phyloP scores from a whole-genome alignment of 768 basidiomycete species.

The Sporobolomyces pararoseus region DNA sequence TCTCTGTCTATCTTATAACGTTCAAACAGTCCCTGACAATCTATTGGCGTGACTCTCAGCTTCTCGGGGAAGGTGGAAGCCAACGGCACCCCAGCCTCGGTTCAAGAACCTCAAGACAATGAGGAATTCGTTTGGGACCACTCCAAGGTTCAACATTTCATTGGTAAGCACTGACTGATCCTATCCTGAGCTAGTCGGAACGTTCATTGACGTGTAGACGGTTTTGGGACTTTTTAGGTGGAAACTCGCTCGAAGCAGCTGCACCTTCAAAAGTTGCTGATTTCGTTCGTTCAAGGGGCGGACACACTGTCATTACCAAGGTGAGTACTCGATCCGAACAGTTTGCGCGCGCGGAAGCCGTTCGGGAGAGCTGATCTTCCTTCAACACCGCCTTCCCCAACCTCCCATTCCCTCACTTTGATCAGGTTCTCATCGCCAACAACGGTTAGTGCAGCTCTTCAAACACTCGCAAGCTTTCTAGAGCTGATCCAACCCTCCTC shows the following conservation, averaged over 20 bases:
- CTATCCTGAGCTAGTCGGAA: background rate
- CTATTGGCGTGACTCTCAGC: background rate
- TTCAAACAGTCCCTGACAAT: background rate
- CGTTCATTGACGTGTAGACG: background rate
- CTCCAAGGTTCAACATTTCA: conserved; percentile 44
- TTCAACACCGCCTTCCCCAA: conserved; percentile 1
- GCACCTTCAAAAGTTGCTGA: conserved; percentile 73
- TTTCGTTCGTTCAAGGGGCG: conserved; percentile 84
- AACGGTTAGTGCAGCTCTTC: conserved; percentile 62
- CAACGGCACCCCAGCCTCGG: conserved; percentile 5
- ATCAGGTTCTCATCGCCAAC: conserved; percentile 93
- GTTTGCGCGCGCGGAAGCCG: background rate
- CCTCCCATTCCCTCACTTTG: conserved; percentile 17
- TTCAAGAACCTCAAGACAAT: conserved; percentile 7
- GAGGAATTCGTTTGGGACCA: conserved; percentile 41
- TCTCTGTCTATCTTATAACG: background rate
- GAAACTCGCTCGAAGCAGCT: conserved; percentile 83
- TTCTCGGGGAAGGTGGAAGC: conserved; percentile 25
- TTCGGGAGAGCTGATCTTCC: background rate
- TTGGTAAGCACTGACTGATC: conserved; percentile 41
- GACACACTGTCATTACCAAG: conserved; percentile 98
- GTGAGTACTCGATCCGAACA: conserved; percentile 53
- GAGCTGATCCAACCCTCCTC: background rate
- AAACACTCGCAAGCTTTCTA: background rate
- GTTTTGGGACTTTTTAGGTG: conserved; percentile 60